Evolutionary conservation across 2,329 filamentous ascomycete genomes (phyloP), one percentile per base, ranked within the genome.

Genomic region (Claviceps sp.): DNA sequence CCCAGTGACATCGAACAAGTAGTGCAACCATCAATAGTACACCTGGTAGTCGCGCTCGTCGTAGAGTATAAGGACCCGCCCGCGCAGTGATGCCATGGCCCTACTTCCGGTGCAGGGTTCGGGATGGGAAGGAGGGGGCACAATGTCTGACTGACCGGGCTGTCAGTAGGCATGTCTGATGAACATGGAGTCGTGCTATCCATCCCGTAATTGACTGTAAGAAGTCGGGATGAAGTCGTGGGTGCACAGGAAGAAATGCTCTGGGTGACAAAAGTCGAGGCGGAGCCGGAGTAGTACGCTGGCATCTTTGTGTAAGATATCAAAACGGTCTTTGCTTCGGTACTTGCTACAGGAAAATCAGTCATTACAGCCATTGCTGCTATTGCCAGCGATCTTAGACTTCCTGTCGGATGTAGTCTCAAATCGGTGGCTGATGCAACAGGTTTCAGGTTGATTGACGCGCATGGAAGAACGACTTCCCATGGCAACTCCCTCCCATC

Each of bases 41-140:
- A 45, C 29, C 20, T 14, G 22, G 48, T 45, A 17, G 20, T 16
- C 14, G 36, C 20, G 37, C n/a, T 46, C 29, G 46, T 49, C 16
- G 49, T 47, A 7, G 50, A 49, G 40, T 62, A 66, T 44, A 62
- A 66, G 52, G 56, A 64, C 13, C 63, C 63, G 3, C 58, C 58
- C 36, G 53, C 49, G 47, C 63, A 65, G 42, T 65, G 62, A 39
- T 61, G 61, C 23, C 64, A 66, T 22, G 61, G 55, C 6, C 55
- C 57, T 20, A 40, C 36, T 22, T 37, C 16, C 23, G 38, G 42
- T n/a, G 16, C 26, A n/a, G 26, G 17, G 20, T 9, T 43, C 17
- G 36, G 13, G 5, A 20, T 40, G 7, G 22, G 13, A 40, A 5
- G 4, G 20, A 8, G 13, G 20, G 14, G 5, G 34, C 20, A 6